Conservation (phyloP, 306 rosid species). For the Dryas alaskensis region DNA sequence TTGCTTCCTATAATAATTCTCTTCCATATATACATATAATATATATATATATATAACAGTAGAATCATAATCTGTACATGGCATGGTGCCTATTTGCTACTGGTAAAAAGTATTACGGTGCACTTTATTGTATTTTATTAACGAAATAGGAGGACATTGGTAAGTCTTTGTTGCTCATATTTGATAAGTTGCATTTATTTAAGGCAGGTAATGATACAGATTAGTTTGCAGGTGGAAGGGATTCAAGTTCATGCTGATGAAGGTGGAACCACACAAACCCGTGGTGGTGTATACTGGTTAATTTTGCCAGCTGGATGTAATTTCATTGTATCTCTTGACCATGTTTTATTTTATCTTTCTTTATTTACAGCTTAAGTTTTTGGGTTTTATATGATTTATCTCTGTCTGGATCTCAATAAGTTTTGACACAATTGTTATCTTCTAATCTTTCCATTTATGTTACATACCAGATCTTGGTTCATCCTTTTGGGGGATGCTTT, state of each 20-base stretch:
- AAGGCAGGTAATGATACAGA: conserved; percentile 1
- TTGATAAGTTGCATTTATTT: no score
- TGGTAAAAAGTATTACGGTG: background rate
- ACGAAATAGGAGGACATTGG: background rate
- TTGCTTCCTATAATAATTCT: background rate
- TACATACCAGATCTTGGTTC: conserved; percentile 57
- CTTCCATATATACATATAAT: background rate
- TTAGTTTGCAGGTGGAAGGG: conserved; percentile 60
- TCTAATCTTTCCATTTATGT: conserved; percentile 17
- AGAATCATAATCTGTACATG: background rate
- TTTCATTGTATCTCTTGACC: background rate
- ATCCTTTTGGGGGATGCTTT: conserved; percentile 68
- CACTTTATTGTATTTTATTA: background rate
- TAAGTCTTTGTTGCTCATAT: background rate
- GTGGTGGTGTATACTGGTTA: conserved; percentile 66
- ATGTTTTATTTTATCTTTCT: background rate
- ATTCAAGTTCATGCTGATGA: conserved; percentile 65
- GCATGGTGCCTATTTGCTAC: background rate
- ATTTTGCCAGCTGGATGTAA: conserved; percentile 77
- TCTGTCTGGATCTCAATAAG: background rate
- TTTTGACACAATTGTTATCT: background rate
- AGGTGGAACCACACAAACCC: conserved; percentile 73
- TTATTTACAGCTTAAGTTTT: conserved; percentile 11
- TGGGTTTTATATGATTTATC: background rate
- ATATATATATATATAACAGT: no score